A percentile compares a stretch with the other conserved stretches of the same genome.
phyloP scores from a whole-genome alignment of 2,329 filamentous ascomycete species.

The Trichoderma polysporum region DNA sequence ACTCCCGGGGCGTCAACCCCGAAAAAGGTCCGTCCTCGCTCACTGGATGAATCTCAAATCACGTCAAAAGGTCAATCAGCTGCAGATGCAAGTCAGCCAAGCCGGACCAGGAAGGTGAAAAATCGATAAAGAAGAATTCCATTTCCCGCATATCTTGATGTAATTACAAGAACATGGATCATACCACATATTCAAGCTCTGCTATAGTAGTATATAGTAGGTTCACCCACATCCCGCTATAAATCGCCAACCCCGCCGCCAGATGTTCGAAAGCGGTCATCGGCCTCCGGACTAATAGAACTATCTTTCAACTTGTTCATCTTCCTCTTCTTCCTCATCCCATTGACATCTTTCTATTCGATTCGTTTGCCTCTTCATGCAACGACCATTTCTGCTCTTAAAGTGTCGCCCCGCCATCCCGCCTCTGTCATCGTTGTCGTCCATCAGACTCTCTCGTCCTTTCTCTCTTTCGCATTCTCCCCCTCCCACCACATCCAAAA shows the following conservation, averaged over 20 bases:
- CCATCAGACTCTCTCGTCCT: not conserved
- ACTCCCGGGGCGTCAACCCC: not conserved
- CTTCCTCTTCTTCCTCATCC: not conserved
- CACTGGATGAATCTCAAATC: slow-evolving; percentile 1
- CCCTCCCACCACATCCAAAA: not conserved
- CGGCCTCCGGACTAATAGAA: not conserved
- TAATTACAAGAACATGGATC: too few relatives aligned
- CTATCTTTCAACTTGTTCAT: not conserved
- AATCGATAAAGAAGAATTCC: not conserved
- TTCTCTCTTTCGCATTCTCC: not conserved
- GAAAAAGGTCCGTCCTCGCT: not conserved
- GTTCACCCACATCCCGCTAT: not conserved
- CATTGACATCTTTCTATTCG: too few relatives aligned
- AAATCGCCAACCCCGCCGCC: not conserved
- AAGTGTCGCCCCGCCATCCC: not conserved
- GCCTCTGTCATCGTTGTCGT: not conserved
- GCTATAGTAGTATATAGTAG: too few relatives aligned
- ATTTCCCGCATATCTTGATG: too few relatives aligned
- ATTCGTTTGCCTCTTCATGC: not conserved
- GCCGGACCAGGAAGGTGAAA: not conserved
- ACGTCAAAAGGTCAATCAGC: not conserved
- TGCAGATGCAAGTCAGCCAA: not conserved
- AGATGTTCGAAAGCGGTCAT: not conserved
- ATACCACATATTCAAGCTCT: not conserved
- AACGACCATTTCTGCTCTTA: not conserved